Percentiles rank a stretch among this genome's conserved stretches.
Evolutionary conservation across 106 monocot genomes (phyloP).

Genomic region (Ottelia alismoides): DNA sequence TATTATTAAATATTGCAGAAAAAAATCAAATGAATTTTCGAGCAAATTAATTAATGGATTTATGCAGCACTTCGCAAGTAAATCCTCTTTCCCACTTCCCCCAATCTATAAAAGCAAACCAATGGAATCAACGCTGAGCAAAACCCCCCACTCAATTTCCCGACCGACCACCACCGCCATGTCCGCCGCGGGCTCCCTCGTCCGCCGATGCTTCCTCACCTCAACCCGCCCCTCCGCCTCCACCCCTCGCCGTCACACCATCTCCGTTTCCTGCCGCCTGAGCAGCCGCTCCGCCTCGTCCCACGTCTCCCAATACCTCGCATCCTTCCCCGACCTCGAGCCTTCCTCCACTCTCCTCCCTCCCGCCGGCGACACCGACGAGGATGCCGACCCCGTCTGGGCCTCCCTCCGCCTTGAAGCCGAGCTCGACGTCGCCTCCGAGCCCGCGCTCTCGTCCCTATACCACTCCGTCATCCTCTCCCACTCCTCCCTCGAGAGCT

Average conservation of each 20-base stretch:
- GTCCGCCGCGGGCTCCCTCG: too few relatives aligned
- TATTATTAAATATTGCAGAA: too few relatives aligned
- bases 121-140: too few relatives aligned
- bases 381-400: slow-evolving; percentile 34
- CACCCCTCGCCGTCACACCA: too few relatives aligned
- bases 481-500: slow-evolving; percentile 42
- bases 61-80: too few relatives aligned
- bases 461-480: slow-evolving; percentile 40
- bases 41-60: too few relatives aligned
- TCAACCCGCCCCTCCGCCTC: too few relatives aligned
- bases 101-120: too few relatives aligned
- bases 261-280: not conserved
- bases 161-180: not conserved
- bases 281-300: not conserved
- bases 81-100: too few relatives aligned
- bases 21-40: too few relatives aligned
- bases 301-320: not conserved
- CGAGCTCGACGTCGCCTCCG: slow-evolving; percentile 23
- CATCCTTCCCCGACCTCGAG: not conserved
- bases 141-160: too few relatives aligned
- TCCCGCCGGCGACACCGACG: slow-evolving; percentile 2
- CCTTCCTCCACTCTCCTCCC: not conserved
- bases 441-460: slow-evolving; percentile 31
- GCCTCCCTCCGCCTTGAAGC: slow-evolving; percentile 28
- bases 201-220: too few relatives aligned